Conservation (phyloP, 2,329 filamentous ascomycete species). For the Sclerotinia glacialis region DNA sequence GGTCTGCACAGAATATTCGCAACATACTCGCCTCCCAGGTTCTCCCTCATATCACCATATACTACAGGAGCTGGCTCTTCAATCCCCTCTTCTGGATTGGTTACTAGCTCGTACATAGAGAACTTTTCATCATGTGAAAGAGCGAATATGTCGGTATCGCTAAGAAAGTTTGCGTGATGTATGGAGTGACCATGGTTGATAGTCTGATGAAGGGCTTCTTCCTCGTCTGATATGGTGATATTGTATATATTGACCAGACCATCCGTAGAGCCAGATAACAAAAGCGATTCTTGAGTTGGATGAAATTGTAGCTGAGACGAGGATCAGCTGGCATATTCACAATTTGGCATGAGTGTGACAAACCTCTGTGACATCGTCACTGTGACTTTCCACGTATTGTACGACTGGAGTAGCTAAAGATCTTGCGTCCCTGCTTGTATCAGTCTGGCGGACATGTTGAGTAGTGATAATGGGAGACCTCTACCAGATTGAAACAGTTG, state of each 20-base stretch:
- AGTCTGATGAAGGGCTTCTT: slow-evolving; percentile 73
- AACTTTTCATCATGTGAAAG: slow-evolving; percentile 77
- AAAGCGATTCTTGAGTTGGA: slow-evolving; percentile 55
- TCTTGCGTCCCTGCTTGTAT: slow-evolving; percentile 54
- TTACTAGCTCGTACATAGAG: slow-evolving; percentile 67
- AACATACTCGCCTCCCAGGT: slow-evolving; percentile 70
- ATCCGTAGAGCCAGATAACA: slow-evolving; percentile 77
- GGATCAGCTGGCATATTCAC: slow-evolving; percentile 28
- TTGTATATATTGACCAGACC: slow-evolving; percentile 77
- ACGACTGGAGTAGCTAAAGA: slow-evolving; percentile 47
- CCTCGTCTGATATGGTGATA: slow-evolving; percentile 66
- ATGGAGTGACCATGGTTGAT: slow-evolving; percentile 75
- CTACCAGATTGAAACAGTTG: slow-evolving; percentile 61
- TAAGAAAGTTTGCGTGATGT: slow-evolving; percentile 71
- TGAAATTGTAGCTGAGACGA: slow-evolving; percentile 57
- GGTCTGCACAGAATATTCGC: slow-evolving; percentile 62
- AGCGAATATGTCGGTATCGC: slow-evolving; percentile 62
- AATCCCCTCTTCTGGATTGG: slow-evolving; percentile 57
- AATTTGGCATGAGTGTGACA: slow-evolving; percentile 19
- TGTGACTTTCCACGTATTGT: slow-evolving; percentile 63
- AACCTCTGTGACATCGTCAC: slow-evolving; percentile 64
- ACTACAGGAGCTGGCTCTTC: slow-evolving; percentile 48
- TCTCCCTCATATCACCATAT: slow-evolving; percentile 67
- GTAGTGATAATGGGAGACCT: slow-evolving; percentile 23
- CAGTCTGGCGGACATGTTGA: slow-evolving; percentile 1